phyloP scores from a whole-genome alignment of 2,329 filamentous ascomycete species.

The Fusarium euwallaceae region DNA sequence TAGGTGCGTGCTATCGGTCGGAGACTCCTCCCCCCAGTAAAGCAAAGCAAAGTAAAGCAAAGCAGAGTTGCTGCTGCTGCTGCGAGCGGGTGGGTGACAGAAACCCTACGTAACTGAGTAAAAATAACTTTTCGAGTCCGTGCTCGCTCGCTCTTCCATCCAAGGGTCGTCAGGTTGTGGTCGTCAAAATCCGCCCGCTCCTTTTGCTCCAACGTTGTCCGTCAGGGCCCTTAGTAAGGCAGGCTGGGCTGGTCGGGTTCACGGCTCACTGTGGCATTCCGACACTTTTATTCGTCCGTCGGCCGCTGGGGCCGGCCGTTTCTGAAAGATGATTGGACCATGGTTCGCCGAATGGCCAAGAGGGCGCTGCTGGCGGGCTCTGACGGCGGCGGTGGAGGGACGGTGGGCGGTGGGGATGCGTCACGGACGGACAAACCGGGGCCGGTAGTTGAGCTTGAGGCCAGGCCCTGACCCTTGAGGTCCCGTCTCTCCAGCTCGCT shows the following conservation, averaged over 20 bases:
- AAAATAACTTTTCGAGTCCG: conserved; percentile 50
- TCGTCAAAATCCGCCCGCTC: conserved; percentile 5
- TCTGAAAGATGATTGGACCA: conserved; percentile 15
- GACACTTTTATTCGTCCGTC: conserved; percentile 21
- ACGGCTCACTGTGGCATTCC: conserved; percentile 23
- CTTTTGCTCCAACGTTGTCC: background rate
- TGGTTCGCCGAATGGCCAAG: conserved; percentile 19
- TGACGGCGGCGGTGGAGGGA: conserved; percentile 22
- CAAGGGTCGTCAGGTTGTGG: conserved; percentile 12
- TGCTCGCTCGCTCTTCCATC: conserved; percentile 26
- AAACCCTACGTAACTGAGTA: conserved; percentile 44
- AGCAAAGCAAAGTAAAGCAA: conserved; percentile 9
- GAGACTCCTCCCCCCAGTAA: conserved; percentile 10
- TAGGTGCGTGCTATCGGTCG: conserved; percentile 9
- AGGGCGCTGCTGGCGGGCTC: conserved; percentile 27
- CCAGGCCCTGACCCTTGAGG: conserved; percentile 21
- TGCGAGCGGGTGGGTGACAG: conserved; percentile 39
- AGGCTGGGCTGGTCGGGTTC: conserved; percentile 6
- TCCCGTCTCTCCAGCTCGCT: background rate
- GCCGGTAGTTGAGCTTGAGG: conserved; percentile 38
- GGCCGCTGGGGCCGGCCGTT: background rate
- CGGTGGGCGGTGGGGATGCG: conserved; percentile 23
- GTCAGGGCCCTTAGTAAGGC: conserved; percentile 5
- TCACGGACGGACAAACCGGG: conserved; percentile 36
- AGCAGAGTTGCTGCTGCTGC: background rate